These are phyloP conservation scores for Miscanthus sacchariflorus DNA, from an alignment of 202 grass and related monocot species.

Conservation along the genomic window DNA sequence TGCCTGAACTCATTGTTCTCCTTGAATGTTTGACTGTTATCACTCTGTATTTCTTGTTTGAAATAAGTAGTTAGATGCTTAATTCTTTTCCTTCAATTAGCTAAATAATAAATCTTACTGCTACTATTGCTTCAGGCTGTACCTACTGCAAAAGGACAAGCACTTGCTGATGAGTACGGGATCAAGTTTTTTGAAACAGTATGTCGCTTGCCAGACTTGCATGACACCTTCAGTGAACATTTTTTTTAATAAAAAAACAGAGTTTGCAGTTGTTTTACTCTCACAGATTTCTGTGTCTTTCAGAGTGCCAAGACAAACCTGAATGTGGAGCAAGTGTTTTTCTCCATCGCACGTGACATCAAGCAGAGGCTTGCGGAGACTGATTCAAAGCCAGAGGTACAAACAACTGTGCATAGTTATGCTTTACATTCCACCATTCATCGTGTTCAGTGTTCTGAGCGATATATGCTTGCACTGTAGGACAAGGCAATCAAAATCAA, in stretches of 20 bases:
- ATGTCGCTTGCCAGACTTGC: conserved; percentile 45
- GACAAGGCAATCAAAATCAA: conserved; percentile 95
- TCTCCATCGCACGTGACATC: conserved; percentile 97
- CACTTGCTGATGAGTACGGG: conserved; percentile 89
- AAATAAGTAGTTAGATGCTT: background rate
- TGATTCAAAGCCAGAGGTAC: conserved; percentile 89
- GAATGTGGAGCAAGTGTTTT: conserved; percentile 97
- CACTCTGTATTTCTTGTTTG: background rate
- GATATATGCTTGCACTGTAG: conserved; percentile 50
- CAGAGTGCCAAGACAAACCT: conserved; percentile 99
- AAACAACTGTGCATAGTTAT: conserved; percentile 3
- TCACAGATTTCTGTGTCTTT: conserved; percentile 22
- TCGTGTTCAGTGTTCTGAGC: conserved; percentile 26
- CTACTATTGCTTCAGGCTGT: conserved; percentile 70
- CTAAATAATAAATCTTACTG: background rate
- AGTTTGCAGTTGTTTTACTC: conserved; percentile 4
- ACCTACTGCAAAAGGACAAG: conserved; percentile 87
- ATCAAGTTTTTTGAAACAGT: conserved; percentile 97
- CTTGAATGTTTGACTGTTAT: background rate
- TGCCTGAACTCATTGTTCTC: background rate
- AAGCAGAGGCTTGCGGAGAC: conserved; percentile 94
- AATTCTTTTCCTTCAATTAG: background rate
- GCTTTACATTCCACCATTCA: background rate
- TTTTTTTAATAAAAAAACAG: background rate
- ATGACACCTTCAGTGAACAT: background rate